A percentile compares a stretch with the other conserved stretches of the same genome.
phyloP scores from a whole-genome alignment of 2,329 filamentous ascomycete species.

The Dryadomyces quercivorus region DNA sequence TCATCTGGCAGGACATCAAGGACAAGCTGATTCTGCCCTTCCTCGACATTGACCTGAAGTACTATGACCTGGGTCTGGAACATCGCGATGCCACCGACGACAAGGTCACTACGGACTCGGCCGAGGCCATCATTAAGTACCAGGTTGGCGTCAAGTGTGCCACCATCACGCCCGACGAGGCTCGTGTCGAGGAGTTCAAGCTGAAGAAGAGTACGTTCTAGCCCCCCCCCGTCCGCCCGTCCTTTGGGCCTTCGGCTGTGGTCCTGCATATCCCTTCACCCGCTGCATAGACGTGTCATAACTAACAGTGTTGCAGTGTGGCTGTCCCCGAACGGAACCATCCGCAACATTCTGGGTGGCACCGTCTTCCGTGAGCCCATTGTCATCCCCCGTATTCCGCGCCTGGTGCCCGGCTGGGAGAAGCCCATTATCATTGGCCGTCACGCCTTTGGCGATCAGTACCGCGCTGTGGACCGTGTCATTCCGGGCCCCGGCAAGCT shows the following conservation, averaged over 20 bases:
- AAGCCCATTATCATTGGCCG: constrained; percentile 98
- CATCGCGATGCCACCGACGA: constrained; percentile 96
- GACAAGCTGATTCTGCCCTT: constrained; percentile 96
- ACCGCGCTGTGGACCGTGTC: constrained; percentile 88
- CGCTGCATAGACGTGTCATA: background rate
- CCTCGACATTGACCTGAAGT: constrained; percentile 95
- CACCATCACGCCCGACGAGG: constrained; percentile 97
- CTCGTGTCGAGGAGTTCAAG: constrained; percentile 92
- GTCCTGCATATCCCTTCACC: background rate
- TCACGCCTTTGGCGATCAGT: constrained; percentile 97
- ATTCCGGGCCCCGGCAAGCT: constrained; percentile 75
- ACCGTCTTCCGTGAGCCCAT: constrained; percentile 99
- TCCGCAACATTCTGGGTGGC: constrained; percentile 65
- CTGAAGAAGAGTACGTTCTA: constrained; percentile 77
- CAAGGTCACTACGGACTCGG: constrained; percentile 87
- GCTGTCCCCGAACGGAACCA: constrained; percentile 92
- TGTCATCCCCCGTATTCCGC: constrained; percentile 84
- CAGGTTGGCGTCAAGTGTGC: constrained; percentile 98
- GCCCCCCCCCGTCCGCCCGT: background rate
- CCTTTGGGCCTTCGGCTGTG: background rate
- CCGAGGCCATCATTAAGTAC: constrained; percentile 98
- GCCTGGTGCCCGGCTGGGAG: constrained; percentile 93
- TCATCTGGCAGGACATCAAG: constrained; percentile 99
- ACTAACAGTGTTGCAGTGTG: constrained; percentile 52
- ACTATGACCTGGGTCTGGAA: constrained; percentile 86